Evolutionary conservation across 2,329 filamentous ascomycete species (phyloP).

Genomic region (Ophioceras dolichostomum): DNA sequence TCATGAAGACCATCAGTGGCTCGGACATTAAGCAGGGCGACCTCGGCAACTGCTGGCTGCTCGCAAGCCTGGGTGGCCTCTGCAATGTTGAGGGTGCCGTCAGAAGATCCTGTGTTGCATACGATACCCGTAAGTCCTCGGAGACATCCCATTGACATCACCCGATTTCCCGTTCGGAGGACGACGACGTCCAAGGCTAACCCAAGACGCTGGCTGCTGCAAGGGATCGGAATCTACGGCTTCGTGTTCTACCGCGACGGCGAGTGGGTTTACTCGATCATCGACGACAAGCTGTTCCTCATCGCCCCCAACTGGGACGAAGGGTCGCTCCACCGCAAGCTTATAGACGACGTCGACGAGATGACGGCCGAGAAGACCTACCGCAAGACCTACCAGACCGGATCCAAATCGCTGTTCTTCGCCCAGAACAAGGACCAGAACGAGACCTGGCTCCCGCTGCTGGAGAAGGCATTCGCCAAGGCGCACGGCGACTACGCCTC

Average conservation of each 20-base stretch:
- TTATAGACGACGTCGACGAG: constrained; percentile 64
- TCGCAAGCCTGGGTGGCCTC: constrained; percentile 66
- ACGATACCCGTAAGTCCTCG: constrained; percentile 42
- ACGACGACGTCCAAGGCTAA: too few relatives aligned
- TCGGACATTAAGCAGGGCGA: constrained; percentile 68
- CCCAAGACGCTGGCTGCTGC: too few relatives aligned
- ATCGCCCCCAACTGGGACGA: constrained; percentile 75
- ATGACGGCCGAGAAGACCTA: constrained; percentile 54
- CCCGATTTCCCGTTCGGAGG: too few relatives aligned
- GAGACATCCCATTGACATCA: too few relatives aligned
- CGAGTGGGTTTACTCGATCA: constrained; percentile 83
- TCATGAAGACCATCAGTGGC: constrained; percentile 52
- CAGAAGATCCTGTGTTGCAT: constrained; percentile 61
- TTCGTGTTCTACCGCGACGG: constrained; percentile 84
- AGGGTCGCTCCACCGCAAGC: constrained; percentile 58
- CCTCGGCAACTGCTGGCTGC: constrained; percentile 74
- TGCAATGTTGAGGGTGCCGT: constrained; percentile 62
- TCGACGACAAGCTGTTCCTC: constrained; percentile 83
- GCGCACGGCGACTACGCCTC: constrained; percentile 68
- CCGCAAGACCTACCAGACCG: constrained; percentile 58
- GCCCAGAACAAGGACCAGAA: constrained; percentile 62
- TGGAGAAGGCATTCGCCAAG: constrained; percentile 74
- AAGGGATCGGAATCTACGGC: constrained; percentile 71
- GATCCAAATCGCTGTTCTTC: constrained; percentile 65
- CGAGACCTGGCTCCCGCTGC: constrained; percentile 68